Base-by-base conservation (phyloP, 345 rosid genomes). In the Eucalyptus grandis region DNA sequence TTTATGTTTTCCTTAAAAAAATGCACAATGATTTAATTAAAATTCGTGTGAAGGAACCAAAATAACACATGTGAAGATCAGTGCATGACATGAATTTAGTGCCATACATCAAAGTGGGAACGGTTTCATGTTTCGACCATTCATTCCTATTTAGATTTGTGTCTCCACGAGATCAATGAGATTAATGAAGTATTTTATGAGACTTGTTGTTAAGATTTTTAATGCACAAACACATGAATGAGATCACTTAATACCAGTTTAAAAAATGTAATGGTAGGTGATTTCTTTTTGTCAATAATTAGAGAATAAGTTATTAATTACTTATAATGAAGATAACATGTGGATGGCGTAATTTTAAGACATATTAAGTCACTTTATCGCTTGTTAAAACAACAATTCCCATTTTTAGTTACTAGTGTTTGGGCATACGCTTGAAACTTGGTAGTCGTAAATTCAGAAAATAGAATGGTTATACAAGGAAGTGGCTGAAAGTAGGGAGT, bases 81-180 rank as follows among this genome's bases (percentile, higher is more conserved):
- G 83, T 11, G 46, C 27, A 0, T 37, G 15, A 11, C 83, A 2
- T 5, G 46, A 77, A 6, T 77, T 37, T 1, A 3, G 5, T 10
- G 21, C 26, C 82, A 9, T 34, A 11, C 14, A 40, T 5, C 30
- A 77, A 77, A 1, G 24, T 37, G 83, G 47, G 83, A 77, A 2
- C 0, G 26, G 24, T 3, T 37, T 37, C 0, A 10, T 37, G 4
- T 77, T 21, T 77, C 4, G 5, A 5, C 46, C 3, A 4, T 17
- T 72, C 82, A 37, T 34, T 34, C 46, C 1, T 37, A 4, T 37
- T 72, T 0, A 17, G 46, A 72, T 21, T 72, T 37, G 14, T 72
- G 14, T 72, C 83, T 77, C 27, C 5, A 10, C 3, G 0, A 0
- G 4, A 10, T 21, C 46, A 37, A 72, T 37, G 27, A 37, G 8